Percentiles rank a stretch among this genome's conserved stretches.
Conservation (phyloP, 106 monocot genomes). For the Xerophyta viscosa region DNA sequence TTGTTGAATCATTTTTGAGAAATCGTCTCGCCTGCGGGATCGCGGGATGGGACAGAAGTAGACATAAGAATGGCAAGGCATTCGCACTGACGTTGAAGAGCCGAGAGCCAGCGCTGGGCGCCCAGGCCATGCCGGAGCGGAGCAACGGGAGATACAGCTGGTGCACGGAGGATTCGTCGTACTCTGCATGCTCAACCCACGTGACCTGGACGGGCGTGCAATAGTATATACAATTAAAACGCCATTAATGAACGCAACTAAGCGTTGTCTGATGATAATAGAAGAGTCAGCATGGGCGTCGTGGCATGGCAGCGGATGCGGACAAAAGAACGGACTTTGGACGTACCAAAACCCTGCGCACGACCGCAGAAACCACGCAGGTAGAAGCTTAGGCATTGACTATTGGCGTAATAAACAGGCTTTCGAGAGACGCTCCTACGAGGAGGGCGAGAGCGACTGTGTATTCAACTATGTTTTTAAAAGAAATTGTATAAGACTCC, state of each 20-base stretch:
- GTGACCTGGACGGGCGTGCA: constrained; percentile 39
- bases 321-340: neutral
- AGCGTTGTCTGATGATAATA: too few species aligned
- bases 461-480: too few species aligned
- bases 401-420: neutral
- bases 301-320: neutral
- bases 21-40: constrained; percentile 24
- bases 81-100: constrained; percentile 64
- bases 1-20: too few species aligned
- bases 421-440: too few species aligned
- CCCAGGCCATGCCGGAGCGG: constrained; percentile 64
- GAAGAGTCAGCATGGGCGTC: neutral
- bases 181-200: constrained; percentile 85
- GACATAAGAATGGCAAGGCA: constrained; percentile 73
- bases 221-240: too few species aligned
- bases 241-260: too few species aligned
- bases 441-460: too few species aligned
- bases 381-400: neutral
- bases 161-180: constrained; percentile 53
- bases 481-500: too few species aligned
- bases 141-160: constrained; percentile 59
- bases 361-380: neutral
- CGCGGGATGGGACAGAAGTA: constrained; percentile 25
- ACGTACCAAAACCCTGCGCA: neutral
- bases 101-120: constrained; percentile 61